A percentile compares a stretch with the other conserved stretches of the same genome.
Evolutionary conservation across 2,329 filamentous ascomycete species (phyloP).

Genomic region (Emmonsiellopsis sp.): DNA sequence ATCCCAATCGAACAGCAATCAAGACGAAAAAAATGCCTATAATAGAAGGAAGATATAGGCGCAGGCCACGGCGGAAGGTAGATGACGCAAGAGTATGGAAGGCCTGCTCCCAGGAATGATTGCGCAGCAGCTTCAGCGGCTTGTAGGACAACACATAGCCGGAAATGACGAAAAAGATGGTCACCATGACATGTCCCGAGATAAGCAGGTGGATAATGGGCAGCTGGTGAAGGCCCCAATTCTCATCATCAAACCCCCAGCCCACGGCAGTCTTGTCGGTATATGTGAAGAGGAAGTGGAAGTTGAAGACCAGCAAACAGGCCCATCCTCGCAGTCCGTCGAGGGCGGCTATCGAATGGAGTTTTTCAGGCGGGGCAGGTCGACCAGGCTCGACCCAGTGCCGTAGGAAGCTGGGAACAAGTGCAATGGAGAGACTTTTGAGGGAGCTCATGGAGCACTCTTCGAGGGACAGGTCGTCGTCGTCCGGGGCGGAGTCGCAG

Average conservation of each 20-base stretch:
- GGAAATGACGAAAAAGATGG: slow-evolving; percentile 41
- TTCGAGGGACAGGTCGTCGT: neutral
- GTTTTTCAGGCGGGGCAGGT: slow-evolving; percentile 19
- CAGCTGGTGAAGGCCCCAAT: slow-evolving; percentile 32
- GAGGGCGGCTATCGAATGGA: slow-evolving; percentile 32
- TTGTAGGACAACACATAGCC: slow-evolving; percentile 39
- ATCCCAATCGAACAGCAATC: slow-evolving; percentile 34
- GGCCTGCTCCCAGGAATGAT: slow-evolving; percentile 29
- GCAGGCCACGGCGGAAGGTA: slow-evolving; percentile 35
- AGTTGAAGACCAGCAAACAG: slow-evolving; percentile 38
- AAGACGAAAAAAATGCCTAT: slow-evolving; percentile 29
- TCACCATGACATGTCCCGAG: slow-evolving; percentile 40
- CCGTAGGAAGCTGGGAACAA: slow-evolving; percentile 30
- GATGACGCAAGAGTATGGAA: slow-evolving; percentile 33
- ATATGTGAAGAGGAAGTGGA: slow-evolving; percentile 38
- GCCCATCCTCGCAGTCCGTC: slow-evolving; percentile 37
- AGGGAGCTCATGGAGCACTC: neutral
- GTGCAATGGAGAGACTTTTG: neutral
- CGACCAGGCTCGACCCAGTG: slow-evolving; percentile 22
- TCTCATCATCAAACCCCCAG: slow-evolving; percentile 33
- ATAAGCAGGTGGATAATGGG: slow-evolving; percentile 35
- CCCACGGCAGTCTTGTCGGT: slow-evolving; percentile 32
- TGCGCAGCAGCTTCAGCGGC: slow-evolving; percentile 31
- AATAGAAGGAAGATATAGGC: slow-evolving; percentile 34
- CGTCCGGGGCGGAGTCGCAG: neutral